Evolutionary conservation across 106 monocot species (phyloP), one percentile per base, ranked within the genome.

Genomic region (Dioscorea alata): DNA sequence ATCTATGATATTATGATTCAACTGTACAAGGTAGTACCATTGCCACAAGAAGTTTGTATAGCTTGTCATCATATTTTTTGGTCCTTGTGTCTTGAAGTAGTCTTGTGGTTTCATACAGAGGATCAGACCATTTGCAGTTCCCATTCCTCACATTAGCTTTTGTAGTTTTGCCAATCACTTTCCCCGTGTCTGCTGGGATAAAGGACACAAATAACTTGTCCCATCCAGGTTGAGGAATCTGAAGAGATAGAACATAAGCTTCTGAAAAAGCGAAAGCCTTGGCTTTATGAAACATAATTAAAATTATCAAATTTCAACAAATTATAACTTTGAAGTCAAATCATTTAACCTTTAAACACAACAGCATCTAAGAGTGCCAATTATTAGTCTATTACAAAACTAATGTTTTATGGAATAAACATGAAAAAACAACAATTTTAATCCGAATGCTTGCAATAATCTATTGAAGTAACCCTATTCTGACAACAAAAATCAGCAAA

Each of bases 201-300:
- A 93, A 93, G 60, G 99, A 90, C 31, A 99, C 60, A 80, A 90
- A 93, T 69, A 99, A 53, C 61, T 90, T 99, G 76, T 99, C 99
- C 99, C 99, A 99, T 73, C 99, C 99, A 54, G 81, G 73, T 57
- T 89, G 93, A 67, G 99, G 99, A 83, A 93, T 69, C 99, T 99
- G 50, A 53, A 13, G 19, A 42, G 60, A 48, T 34, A 10, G 52
- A 60, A 6, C 13, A 64, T 24, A 28, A 22, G 23, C 16, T 64
- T 13, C 18, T 33, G 9, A 19, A n/a, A 6, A 4, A 17, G 4
- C 19, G 49, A 17, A 18, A 61, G 15, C 21, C 2, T 54, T 68
- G 50, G 52, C 52, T 24, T 13, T 52, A 22, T 17, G 28, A 7
- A 22, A 32, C 21, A 62, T 34, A 14, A 18, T 48, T 14, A 23